phyloP scores from a whole-genome alignment of 225 moss, liverwort and hornwort species.

The Bryoerythrophyllum caledonicum region DNA sequence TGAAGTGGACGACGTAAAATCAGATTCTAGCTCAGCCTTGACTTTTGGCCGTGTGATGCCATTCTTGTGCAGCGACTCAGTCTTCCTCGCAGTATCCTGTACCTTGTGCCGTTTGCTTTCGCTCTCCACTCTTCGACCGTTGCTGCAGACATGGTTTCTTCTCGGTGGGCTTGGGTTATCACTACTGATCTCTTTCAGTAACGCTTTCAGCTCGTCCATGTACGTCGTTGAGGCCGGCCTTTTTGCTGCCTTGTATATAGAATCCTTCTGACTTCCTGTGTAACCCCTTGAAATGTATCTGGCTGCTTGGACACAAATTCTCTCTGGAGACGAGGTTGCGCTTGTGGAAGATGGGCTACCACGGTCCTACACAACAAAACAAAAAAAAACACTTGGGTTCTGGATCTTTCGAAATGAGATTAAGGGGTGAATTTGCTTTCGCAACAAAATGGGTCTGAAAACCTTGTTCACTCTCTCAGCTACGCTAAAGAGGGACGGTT shows the following conservation, averaged over 20 bases:
- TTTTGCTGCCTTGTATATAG: conserved; percentile 15
- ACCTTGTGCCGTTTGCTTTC: conserved; percentile 19
- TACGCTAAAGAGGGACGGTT: conserved; percentile 1
- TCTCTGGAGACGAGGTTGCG: conserved; percentile 48
- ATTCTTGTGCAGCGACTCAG: conserved; percentile 19
- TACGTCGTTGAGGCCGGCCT: conserved; percentile 32
- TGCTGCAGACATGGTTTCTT: conserved; percentile 22
- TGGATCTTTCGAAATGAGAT: background rate
- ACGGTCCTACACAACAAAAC: conserved; percentile 30
- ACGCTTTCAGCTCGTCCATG: conserved; percentile 55
- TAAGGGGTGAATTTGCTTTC: conserved; percentile 2
- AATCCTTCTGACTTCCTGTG: conserved; percentile 15
- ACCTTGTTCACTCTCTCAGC: background rate
- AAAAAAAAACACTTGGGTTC: background rate
- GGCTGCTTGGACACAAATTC: conserved; percentile 16
- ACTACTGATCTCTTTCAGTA: conserved; percentile 50
- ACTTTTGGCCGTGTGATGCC: conserved; percentile 6
- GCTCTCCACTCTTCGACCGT: conserved; percentile 10
- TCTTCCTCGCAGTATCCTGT: conserved; percentile 23
- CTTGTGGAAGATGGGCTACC: conserved; percentile 34
- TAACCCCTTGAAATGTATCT: conserved; percentile 26
- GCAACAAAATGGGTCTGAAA: background rate
- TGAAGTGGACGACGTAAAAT: conserved; percentile 32
- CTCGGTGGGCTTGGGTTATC: conserved; percentile 38
- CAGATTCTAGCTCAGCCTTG: conserved; percentile 31